Percentiles rank a stretch among this genome's conserved stretches.
phyloP scores from a whole-genome alignment of 2,329 filamentous ascomycete genomes.

The Epichloe uncinata region DNA sequence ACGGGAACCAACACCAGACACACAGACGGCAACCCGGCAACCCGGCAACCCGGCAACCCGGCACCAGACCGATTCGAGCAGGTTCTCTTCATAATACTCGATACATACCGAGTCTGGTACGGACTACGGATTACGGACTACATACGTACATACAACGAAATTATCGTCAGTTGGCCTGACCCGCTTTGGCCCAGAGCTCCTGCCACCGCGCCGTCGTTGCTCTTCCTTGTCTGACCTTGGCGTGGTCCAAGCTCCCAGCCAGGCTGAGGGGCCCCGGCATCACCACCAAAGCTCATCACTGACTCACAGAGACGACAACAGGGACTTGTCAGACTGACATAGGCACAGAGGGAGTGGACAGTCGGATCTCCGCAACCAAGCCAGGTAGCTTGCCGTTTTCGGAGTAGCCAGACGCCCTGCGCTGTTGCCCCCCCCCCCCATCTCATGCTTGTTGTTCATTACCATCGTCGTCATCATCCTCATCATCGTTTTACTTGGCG shows the following conservation, averaged over 20 bases:
- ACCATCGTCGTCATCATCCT: background rate
- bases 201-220: background rate
- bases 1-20: background rate
- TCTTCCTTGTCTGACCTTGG: background rate
- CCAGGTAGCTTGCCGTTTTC: no score
- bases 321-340: background rate
- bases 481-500: background rate
- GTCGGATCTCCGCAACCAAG: no score
- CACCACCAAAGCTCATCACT: background rate
- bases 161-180: background rate
- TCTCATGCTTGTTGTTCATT: background rate
- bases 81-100: no score
- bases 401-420: no score
- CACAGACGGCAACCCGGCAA: background rate
- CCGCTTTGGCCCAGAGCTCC: slow-evolving; percentile 1
- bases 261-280: background rate
- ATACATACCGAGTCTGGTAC: no score
- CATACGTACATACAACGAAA: background rate
- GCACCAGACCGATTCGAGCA: background rate
- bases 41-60: background rate
- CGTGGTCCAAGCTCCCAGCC: slow-evolving; percentile 2
- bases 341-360: background rate
- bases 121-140: no score
- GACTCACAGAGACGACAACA: no score
- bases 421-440: background rate